These are phyloP conservation scores for Leucocoprinus leucothites DNA, from an alignment of 768 basidiomycete species.

Conservation along the genomic window DNA sequence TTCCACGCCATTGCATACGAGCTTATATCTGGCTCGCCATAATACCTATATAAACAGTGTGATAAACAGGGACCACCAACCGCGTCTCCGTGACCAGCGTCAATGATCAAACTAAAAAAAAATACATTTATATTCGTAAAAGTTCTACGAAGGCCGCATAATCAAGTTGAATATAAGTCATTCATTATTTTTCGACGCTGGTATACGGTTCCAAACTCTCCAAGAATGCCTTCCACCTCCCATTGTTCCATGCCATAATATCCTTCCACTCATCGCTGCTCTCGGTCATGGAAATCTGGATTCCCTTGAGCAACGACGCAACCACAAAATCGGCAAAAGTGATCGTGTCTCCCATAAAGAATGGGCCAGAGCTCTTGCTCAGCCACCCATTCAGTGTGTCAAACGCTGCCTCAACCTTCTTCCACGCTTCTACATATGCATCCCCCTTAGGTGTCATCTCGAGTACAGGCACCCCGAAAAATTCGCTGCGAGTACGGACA, in stretches of 20 bases:
- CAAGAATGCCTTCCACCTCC: conserved; percentile 17
- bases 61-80: no score
- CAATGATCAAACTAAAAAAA: no score
- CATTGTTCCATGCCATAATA: conserved; percentile 18
- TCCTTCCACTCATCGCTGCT: conserved; percentile 21
- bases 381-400: conserved; percentile 12
- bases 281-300: conserved; percentile 13
- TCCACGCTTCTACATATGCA: conserved; percentile 32
- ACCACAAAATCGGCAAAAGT: conserved; percentile 15
- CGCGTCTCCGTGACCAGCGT: no score
- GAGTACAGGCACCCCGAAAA: conserved; percentile 34
- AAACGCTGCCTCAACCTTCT: conserved; percentile 25
- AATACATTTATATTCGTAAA: no score
- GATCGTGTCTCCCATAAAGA: background rate
- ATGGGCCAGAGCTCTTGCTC: background rate
- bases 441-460: conserved; percentile 30
- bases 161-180: no score
- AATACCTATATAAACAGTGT: no score
- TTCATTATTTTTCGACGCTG: background rate
- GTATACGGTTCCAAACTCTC: conserved; percentile 11
- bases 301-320: background rate
- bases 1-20: no score
- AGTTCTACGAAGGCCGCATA: no score
- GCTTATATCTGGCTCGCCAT: no score
- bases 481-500: conserved; percentile 28